Conservation (phyloP, 805 yeast genomes). For the Saturnispora sanitii region DNA sequence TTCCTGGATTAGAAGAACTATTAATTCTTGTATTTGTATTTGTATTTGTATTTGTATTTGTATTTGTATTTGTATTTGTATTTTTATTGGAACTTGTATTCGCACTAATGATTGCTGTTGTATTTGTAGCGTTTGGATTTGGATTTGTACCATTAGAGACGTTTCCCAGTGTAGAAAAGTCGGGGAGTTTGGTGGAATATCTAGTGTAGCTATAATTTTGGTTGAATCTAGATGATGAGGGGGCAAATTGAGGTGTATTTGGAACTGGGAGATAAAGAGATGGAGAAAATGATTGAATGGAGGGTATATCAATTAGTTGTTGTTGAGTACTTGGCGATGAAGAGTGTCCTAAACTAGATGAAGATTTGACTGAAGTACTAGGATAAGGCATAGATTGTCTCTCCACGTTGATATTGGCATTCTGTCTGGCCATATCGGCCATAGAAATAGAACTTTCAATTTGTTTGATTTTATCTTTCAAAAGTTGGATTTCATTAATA, state of each 20-base stretch:
- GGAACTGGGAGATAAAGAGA: background rate
- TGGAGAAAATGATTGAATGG: slow-evolving; percentile 13
- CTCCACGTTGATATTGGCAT: background rate
- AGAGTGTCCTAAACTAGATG: no score
- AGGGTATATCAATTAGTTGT: slow-evolving; percentile 12
- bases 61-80: no score
- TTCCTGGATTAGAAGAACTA: background rate
- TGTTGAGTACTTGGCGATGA: background rate
- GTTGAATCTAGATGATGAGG: background rate
- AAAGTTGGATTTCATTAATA: slow-evolving; percentile 25
- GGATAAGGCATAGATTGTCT: background rate
- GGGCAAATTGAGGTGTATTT: background rate
- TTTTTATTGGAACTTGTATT: no score
- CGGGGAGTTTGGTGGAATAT: background rate
- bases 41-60: no score
- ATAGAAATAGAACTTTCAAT: slow-evolving; percentile 36
- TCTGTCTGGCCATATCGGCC: slow-evolving; percentile 18
- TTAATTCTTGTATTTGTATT: no score
- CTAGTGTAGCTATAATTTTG: slow-evolving; percentile 3
- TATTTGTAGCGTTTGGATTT: no score
- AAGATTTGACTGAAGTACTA: no score
- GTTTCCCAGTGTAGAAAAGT: no score
- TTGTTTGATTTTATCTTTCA: slow-evolving; percentile 35
- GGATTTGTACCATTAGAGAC: no score
- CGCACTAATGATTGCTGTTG: no score